These are phyloP conservation scores for Coccomyxa sp. DNA, from an alignment of 139 green algal species.

Conservation along the genomic window DNA sequence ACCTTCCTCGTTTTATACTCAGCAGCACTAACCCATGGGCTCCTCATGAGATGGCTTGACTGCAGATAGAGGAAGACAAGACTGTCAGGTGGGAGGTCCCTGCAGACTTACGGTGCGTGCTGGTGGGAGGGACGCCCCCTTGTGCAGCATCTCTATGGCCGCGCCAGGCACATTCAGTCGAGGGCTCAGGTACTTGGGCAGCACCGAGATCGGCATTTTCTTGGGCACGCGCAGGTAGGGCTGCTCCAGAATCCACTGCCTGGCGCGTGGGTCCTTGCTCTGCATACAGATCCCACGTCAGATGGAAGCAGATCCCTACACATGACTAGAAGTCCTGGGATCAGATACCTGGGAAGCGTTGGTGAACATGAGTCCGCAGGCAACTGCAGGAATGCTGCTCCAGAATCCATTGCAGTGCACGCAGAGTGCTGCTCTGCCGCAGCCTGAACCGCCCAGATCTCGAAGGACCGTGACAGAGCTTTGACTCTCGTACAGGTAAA, in stretches of 20 bases:
- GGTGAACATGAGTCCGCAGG: background rate
- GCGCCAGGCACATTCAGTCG: background rate
- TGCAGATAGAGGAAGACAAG: too few species aligned
- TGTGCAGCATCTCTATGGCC: background rate
- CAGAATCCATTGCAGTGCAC: background rate
- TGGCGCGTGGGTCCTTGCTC: background rate
- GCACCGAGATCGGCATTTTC: background rate
- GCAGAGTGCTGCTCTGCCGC: too few species aligned
- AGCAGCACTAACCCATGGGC: too few species aligned
- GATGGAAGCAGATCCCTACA: background rate
- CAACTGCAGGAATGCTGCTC: background rate
- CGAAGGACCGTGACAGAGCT: too few species aligned
- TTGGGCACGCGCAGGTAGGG: constrained; percentile 7
- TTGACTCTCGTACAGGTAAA: too few species aligned
- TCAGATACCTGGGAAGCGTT: background rate
- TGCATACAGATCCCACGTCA: background rate
- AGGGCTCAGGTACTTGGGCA: background rate
- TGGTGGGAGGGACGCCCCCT: too few species aligned
- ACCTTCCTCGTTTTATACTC: too few species aligned
- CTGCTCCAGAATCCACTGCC: background rate
- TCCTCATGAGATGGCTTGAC: too few species aligned
- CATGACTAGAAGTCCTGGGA: background rate
- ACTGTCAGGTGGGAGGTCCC: too few species aligned
- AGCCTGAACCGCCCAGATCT: too few species aligned
- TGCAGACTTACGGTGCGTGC: too few species aligned